Evolutionary conservation across 2,329 filamentous ascomycete genomes (phyloP).

Genomic region (Fusarium newnesense): DNA sequence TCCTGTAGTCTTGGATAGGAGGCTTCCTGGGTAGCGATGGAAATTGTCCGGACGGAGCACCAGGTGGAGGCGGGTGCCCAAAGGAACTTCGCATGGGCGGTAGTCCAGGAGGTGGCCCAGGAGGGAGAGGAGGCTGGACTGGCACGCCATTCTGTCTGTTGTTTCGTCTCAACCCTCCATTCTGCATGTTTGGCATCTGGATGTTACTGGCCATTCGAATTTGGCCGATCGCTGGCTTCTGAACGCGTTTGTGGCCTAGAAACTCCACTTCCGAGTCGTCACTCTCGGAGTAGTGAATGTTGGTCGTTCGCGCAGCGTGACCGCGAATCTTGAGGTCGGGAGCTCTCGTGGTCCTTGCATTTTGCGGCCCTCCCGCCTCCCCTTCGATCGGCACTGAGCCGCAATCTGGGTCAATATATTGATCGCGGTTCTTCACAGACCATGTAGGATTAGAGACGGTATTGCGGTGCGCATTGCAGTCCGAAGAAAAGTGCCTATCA

Average conservation of each 20-base stretch:
- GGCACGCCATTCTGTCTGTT: conserved; percentile 31
- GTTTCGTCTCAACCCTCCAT: conserved; percentile 25
- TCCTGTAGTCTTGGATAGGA: conserved; percentile 44
- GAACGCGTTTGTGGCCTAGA: conserved; percentile 49
- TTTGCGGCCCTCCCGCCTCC: conserved; percentile 36
- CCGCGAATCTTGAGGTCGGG: conserved; percentile 49
- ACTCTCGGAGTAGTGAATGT: conserved; percentile 58
- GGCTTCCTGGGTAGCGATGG: conserved; percentile 47
- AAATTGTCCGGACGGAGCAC: conserved; percentile 33
- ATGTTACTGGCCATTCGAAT: conserved; percentile 56
- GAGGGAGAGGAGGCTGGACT: conserved; percentile 52
- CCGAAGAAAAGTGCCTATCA: conserved; percentile 65
- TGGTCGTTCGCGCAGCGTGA: conserved; percentile 49
- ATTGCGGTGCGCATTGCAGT: conserved; percentile 55
- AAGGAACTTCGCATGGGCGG: conserved; percentile 37
- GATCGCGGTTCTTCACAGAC: conserved; percentile 60
- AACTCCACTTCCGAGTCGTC: conserved; percentile 60
- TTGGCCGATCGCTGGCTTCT: conserved; percentile 47
- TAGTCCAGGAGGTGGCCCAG: conserved; percentile 50
- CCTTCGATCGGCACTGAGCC: conserved; percentile 52
- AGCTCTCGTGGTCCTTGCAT: conserved; percentile 35
- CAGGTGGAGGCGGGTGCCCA: conserved; percentile 41
- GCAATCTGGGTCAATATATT: conserved; percentile 61
- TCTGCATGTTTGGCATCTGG: conserved; percentile 48
- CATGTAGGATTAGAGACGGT: conserved; percentile 57